A percentile compares a stretch with the other conserved stretches of the same genome.
phyloP scores from a whole-genome alignment of 1,284 basidiomycete genomes.

The Pseudozyma thailandica region DNA sequence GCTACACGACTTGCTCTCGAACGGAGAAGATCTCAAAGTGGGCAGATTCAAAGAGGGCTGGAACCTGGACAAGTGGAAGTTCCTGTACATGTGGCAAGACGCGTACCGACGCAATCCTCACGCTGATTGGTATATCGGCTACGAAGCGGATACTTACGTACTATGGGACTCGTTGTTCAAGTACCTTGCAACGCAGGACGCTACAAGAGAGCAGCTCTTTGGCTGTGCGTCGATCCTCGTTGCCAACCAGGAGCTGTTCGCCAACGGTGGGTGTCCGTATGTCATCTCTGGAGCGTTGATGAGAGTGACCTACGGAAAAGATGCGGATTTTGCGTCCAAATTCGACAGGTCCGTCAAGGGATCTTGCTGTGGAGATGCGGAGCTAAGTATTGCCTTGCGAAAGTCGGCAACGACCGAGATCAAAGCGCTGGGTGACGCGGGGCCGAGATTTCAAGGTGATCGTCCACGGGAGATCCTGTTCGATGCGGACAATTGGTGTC shows the following conservation, averaged over 20 bases:
- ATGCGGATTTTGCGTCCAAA: slow-evolving; percentile 13
- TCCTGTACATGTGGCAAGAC: slow-evolving; percentile 45
- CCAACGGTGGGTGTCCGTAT: slow-evolving; percentile 36
- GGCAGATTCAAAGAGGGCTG: slow-evolving; percentile 15
- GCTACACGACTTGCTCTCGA: slow-evolving; percentile 12
- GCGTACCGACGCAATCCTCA: slow-evolving; percentile 19
- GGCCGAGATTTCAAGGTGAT: slow-evolving; percentile 19
- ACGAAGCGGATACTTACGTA: slow-evolving; percentile 39
- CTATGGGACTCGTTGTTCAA: slow-evolving; percentile 35
- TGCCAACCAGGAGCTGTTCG: slow-evolving; percentile 25
- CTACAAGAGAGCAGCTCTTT: slow-evolving; percentile 15
- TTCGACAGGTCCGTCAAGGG: slow-evolving; percentile 20
- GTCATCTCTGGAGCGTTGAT: slow-evolving; percentile 38
- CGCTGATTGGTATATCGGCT: slow-evolving; percentile 42
- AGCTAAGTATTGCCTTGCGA: slow-evolving; percentile 31
- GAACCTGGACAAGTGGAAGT: slow-evolving; percentile 43
- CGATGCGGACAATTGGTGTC: slow-evolving; percentile 24
- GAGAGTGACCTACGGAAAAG: slow-evolving; percentile 27
- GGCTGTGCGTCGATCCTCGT: slow-evolving; percentile 22
- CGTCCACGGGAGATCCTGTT: slow-evolving; percentile 24
- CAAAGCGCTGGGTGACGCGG: slow-evolving; percentile 12
- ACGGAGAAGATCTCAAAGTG: background rate
- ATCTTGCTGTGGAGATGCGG: slow-evolving; percentile 43
- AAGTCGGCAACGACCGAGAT: slow-evolving; percentile 13
- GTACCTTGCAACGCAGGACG: slow-evolving; percentile 18